These are phyloP conservation scores for Vigna hirtella DNA, from an alignment of 306 rosid species.

Conservation along the genomic window DNA sequence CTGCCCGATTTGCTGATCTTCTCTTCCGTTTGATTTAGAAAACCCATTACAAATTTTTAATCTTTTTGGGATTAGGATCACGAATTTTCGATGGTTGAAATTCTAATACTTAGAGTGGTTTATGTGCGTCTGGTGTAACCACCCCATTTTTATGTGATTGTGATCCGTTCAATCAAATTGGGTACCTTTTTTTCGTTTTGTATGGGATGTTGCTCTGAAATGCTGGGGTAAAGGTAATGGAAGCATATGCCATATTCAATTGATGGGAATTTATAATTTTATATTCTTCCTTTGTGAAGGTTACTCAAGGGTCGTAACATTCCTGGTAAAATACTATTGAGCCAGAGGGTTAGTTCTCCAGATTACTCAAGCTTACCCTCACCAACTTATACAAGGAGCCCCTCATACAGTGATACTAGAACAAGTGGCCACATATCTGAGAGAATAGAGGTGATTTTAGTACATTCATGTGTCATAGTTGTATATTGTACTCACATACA, in stretches of 20 bases:
- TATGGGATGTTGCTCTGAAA: conserved; percentile 44
- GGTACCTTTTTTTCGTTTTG: conserved; percentile 11
- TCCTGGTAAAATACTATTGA: conserved; percentile 86
- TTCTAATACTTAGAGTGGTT: conserved; percentile 26
- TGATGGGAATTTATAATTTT: conserved; percentile 33
- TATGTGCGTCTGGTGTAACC: conserved; percentile 26
- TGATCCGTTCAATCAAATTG: conserved; percentile 29
- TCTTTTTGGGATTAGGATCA: conserved; percentile 16
- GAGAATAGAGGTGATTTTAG: conserved; percentile 59
- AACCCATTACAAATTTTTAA: conserved; percentile 14
- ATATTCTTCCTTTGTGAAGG: conserved; percentile 53
- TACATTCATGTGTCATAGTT: conserved; percentile 15
- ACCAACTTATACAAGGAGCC: conserved; percentile 63
- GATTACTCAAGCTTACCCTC: conserved; percentile 53
- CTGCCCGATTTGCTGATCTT: conserved; percentile 39
- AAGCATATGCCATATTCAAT: background rate
- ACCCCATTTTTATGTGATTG: conserved; percentile 36
- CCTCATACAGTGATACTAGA: conserved; percentile 64
- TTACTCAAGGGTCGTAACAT: conserved; percentile 93
- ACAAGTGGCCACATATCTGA: conserved; percentile 64
- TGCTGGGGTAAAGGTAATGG: conserved; percentile 31
- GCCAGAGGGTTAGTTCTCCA: conserved; percentile 63
- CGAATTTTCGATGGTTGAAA: conserved; percentile 42
- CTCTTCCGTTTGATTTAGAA: conserved; percentile 22
- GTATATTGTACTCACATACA: background rate